Base-by-base conservation (phyloP, 1,139 yeast species). In the Geotrichum candidum region DNA sequence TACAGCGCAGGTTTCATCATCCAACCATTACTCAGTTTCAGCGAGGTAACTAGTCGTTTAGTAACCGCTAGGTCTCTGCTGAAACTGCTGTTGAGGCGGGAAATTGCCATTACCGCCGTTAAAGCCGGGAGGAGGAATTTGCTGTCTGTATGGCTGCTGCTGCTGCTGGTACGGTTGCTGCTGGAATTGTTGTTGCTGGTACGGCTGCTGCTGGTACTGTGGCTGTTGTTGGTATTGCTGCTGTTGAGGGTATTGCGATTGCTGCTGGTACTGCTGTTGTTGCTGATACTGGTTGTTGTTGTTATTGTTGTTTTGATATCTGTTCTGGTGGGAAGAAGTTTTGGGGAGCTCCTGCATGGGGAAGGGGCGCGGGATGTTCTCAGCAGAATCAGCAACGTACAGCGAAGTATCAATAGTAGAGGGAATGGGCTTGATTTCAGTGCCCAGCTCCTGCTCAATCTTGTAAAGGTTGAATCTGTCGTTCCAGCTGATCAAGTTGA, bases 361-460 rank as follows among this genome's bases (percentile, higher is more conserved):
- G 81, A 89, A 88, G 25, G 97, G 97, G 72, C 85, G 86, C 68
- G 97, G 97, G 65, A 91, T 90, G 41, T 86, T 81, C 29, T 83
- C 84, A 59, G 82, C 82, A 72, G 89, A 84, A 65, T 88, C 92
- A 54, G 95, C 95, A 65, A 92, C 99, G 72, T 94, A 94, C 68
- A 94, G 82, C 18, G 88, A 82, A 75, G 85, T 87, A 77, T 94
- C 99, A 71, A 94, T 94, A 59, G 84, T 84, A 22, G 91, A 86
- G 54, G 99, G 99, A 70, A 94, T 94, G 65, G 98, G 97, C 73
- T 90, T 90, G 75, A 94, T 94, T 74, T 95, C 99, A 31, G 98
- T 94, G 46, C 97, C 98, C 70, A 95, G 84, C 77, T 94, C 99
- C 77, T 92, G 97, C 77, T 94, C 99, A 71, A 94, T 92, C 77